These are phyloP conservation scores for Lavandula angustifolia DNA, from an alignment of 257 asterid genomes.

Conservation along the genomic window DNA sequence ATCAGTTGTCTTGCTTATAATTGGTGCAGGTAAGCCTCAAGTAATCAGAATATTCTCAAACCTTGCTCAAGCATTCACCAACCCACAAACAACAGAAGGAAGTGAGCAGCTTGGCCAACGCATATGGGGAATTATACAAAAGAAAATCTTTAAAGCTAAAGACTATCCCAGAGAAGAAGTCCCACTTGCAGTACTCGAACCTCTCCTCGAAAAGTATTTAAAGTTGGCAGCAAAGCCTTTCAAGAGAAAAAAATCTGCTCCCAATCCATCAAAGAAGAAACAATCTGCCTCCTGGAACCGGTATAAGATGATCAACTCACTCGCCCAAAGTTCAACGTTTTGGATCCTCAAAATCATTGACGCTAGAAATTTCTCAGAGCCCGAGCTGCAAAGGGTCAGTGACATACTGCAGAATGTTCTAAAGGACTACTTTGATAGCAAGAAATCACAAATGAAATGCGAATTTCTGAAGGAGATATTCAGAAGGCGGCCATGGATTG, in stretches of 20 bases:
- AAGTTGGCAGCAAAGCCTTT: slow-evolving; percentile 84
- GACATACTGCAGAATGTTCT: slow-evolving; percentile 56
- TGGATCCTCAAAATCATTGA: slow-evolving; percentile 87
- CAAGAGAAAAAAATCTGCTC: slow-evolving; percentile 73
- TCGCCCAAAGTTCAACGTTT: slow-evolving; percentile 74
- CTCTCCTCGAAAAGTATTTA: slow-evolving; percentile 76
- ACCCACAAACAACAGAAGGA: slow-evolving; percentile 86
- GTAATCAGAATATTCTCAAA: slow-evolving; percentile 72
- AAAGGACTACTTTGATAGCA: slow-evolving; percentile 69
- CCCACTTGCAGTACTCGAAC: slow-evolving; percentile 59
- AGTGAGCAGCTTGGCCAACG: slow-evolving; percentile 96
- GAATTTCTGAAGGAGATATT: slow-evolving; percentile 77
- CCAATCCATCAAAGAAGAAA: slow-evolving; percentile 71
- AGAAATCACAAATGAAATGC: slow-evolving; percentile 77
- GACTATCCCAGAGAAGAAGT: slow-evolving; percentile 80
- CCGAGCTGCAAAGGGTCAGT: slow-evolving; percentile 59
- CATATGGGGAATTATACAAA: slow-evolving; percentile 88
- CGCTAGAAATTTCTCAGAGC: slow-evolving; percentile 53
- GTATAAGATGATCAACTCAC: slow-evolving; percentile 71
- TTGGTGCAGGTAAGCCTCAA: slow-evolving; percentile 69
- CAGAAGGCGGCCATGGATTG: slow-evolving; percentile 77
- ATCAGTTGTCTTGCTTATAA: slow-evolving; percentile 1
- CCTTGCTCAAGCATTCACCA: slow-evolving; percentile 77
- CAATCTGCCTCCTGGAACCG: slow-evolving; percentile 74
- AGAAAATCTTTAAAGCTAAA: slow-evolving; percentile 89